Evolutionary conservation across 169 alveolate species (phyloP).

Genomic region (Eimeria acervulina): DNA sequence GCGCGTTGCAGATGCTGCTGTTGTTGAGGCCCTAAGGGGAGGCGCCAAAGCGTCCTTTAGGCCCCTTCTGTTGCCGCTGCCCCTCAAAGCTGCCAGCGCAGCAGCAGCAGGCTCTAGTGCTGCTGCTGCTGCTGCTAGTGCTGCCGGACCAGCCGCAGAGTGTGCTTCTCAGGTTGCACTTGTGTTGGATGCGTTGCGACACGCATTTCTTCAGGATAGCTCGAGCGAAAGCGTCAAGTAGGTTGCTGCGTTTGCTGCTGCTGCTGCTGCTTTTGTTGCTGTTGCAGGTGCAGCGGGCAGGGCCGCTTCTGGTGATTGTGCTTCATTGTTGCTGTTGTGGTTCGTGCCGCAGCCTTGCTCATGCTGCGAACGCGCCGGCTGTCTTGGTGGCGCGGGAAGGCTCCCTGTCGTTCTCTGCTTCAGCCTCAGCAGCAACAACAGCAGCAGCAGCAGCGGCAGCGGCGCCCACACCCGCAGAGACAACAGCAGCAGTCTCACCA

Average conservation of each 20-base stretch:
- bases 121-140: conserved; percentile 43
- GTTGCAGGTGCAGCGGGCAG: background rate
- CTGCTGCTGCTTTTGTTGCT: conserved; percentile 16
- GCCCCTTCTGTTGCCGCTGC: conserved; percentile 52
- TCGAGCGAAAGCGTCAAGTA: conserved; percentile 13
- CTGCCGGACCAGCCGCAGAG: conserved; percentile 35
- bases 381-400: conserved; percentile 31
- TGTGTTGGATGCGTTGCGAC: conserved; percentile 44
- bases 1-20: conserved; percentile 45
- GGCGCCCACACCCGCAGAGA: conserved; percentile 15
- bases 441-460: conserved; percentile 59
- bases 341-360: conserved; percentile 46
- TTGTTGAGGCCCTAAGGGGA: background rate
- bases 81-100: conserved; percentile 36
- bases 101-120: background rate
- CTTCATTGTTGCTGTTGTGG: background rate
- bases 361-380: conserved; percentile 59
- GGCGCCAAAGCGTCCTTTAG: conserved; percentile 32
- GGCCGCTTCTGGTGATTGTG: background rate
- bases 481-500: conserved; percentile 21
- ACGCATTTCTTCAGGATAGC: conserved; percentile 34
- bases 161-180: conserved; percentile 51
- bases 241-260: conserved; percentile 42
- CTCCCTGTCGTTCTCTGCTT: conserved; percentile 40
- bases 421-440: conserved; percentile 39